phyloP scores from a whole-genome alignment of 371 early-diverging fungal genomes.

The Mucor velutinosus region DNA sequence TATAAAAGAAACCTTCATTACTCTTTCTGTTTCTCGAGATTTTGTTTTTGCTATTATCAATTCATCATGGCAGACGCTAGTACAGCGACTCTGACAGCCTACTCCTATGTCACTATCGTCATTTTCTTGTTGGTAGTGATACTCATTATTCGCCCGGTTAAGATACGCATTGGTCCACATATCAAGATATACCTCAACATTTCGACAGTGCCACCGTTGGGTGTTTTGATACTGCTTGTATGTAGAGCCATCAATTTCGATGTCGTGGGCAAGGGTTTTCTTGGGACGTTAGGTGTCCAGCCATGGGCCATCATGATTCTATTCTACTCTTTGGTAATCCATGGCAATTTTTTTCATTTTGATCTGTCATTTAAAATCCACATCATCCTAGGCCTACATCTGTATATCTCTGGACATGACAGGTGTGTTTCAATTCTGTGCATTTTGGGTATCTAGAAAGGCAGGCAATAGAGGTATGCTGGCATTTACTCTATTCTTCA shows the following conservation, averaged over 20 bases:
- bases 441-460: constrained; percentile 65
- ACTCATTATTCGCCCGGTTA: constrained; percentile 58
- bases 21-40: not conserved
- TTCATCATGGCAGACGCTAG: constrained; percentile 9
- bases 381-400: constrained; percentile 63
- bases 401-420: constrained; percentile 85
- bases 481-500: constrained; percentile 69
- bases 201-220: constrained; percentile 69
- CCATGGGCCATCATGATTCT: constrained; percentile 80
- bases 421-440: constrained; percentile 71
- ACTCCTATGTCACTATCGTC: constrained; percentile 57
- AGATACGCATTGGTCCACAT: constrained; percentile 33
- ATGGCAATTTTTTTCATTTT: not conserved
- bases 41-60: not conserved
- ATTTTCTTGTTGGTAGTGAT: constrained; percentile 54
- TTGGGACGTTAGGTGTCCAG: constrained; percentile 68
- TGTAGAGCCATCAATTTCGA: constrained; percentile 51
- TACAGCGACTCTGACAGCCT: constrained; percentile 29
- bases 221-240: constrained; percentile 64
- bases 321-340: constrained; percentile 67
- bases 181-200: constrained; percentile 55
- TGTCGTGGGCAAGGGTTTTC: constrained; percentile 61
- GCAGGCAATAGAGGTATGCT: constrained; percentile 61
- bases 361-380: not conserved
- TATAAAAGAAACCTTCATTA: not conserved